Evolutionary conservation across 2,329 filamentous ascomycete species (phyloP).

Genomic region (Alternaria viburni): DNA sequence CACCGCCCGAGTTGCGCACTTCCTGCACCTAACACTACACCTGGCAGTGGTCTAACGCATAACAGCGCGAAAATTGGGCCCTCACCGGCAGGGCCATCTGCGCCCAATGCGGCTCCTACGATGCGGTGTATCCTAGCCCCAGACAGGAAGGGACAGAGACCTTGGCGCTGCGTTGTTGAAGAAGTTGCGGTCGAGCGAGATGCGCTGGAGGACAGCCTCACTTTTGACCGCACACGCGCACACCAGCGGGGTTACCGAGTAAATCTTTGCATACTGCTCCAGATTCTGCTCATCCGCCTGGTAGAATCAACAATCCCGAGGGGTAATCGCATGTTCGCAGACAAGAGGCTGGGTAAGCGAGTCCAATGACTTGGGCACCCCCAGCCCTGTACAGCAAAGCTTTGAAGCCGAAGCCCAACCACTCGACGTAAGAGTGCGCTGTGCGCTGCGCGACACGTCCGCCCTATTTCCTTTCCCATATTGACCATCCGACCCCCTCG

Average conservation of each 20-base stretch:
- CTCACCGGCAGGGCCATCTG: constrained; percentile 23
- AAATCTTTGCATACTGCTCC: constrained; percentile 1
- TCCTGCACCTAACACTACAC: constrained; percentile 17
- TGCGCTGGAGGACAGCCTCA: constrained; percentile 21
- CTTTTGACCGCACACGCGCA: constrained; percentile 5
- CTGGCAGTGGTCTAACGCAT: constrained; percentile 21
- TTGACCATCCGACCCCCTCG: constrained; percentile 6
- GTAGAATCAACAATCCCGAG: constrained; percentile 3
- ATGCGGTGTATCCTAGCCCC: constrained; percentile 18
- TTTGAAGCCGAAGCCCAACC: constrained; percentile 32
- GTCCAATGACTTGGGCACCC: constrained; percentile 31
- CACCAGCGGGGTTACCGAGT: neutral
- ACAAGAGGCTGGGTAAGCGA: constrained; percentile 28
- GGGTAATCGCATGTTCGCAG: constrained; percentile 24
- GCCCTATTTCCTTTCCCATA: constrained; percentile 8
- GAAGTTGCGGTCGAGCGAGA: constrained; percentile 24
- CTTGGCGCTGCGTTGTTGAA: constrained; percentile 21
- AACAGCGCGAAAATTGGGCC: constrained; percentile 26
- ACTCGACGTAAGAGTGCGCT: constrained; percentile 29
- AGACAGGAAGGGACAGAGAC: constrained; percentile 6
- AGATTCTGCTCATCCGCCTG: neutral
- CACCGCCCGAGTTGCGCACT: constrained; percentile 10
- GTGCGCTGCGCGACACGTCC: constrained; percentile 25
- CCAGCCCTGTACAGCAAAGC: constrained; percentile 28
- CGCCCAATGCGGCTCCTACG: constrained; percentile 23